phyloP scores from a whole-genome alignment of 2,329 filamentous ascomycete species.

The Hypoxylon sp. region DNA sequence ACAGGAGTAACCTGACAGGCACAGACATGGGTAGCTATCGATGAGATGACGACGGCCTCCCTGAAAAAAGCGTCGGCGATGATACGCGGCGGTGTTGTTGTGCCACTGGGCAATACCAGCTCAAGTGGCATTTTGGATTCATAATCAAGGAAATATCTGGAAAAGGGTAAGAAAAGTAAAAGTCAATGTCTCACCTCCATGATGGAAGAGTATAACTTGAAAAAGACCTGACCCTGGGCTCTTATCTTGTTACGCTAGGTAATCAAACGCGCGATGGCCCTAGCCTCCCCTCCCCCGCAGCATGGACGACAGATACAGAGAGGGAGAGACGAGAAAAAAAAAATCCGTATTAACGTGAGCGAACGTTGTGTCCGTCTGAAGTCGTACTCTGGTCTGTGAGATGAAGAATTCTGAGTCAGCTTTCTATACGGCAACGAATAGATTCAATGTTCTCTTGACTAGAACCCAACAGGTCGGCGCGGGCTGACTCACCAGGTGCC shows the following conservation, averaged over 20 bases:
- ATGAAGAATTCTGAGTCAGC: conserved; percentile 51
- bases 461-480: conserved; percentile 43
- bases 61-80: conserved; percentile 39
- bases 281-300: conserved; percentile 49
- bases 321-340: conserved; percentile 15
- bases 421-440: conserved; percentile 45
- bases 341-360: conserved; percentile 20
- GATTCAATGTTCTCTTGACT: conserved; percentile 28
- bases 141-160: conserved; percentile 39
- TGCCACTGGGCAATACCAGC: conserved; percentile 48
- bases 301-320: conserved; percentile 46
- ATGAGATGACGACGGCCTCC: conserved; percentile 34
- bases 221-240: conserved; percentile 27
- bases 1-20: conserved; percentile 26
- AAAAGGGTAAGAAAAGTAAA: conserved; percentile 28
- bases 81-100: conserved; percentile 42
- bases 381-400: conserved; percentile 42
- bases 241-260: conserved; percentile 44
- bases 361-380: conserved; percentile 35
- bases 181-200: conserved; percentile 53
- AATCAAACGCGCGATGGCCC: conserved; percentile 49
- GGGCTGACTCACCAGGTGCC: conserved; percentile 48
- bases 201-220: conserved; percentile 29
- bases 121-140: conserved; percentile 33
- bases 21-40: conserved; percentile 27